Evolutionary conservation across 2,329 filamentous ascomycete species (phyloP).

Genomic region (Penicillium italicum): DNA sequence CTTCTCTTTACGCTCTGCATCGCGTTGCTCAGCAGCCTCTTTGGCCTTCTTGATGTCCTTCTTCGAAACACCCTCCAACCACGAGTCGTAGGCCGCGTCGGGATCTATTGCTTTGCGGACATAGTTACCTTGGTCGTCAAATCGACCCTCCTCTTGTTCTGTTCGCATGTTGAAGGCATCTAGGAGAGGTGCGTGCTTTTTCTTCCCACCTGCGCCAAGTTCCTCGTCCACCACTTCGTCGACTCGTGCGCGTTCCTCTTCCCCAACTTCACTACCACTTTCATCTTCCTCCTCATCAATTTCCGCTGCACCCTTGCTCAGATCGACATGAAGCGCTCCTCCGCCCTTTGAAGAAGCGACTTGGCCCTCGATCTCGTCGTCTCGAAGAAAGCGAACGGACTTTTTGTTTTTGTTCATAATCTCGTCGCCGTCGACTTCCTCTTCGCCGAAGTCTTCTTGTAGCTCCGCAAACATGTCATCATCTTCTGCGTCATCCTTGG

Average conservation of each 20-base stretch:
- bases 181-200: constrained; percentile 87
- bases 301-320: constrained; percentile 51
- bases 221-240: constrained; percentile 82
- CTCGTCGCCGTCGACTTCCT: constrained; percentile 51
- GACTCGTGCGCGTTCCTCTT: constrained; percentile 65
- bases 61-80: constrained; percentile 88
- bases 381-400: constrained; percentile 57
- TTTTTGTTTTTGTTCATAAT: constrained; percentile 59
- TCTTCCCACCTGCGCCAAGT: constrained; percentile 82
- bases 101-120: constrained; percentile 85
- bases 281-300: constrained; percentile 63
- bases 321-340: constrained; percentile 57
- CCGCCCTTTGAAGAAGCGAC: constrained; percentile 69
- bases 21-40: constrained; percentile 80
- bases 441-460: constrained; percentile 56
- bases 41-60: constrained; percentile 88
- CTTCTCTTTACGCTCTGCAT: constrained; percentile 68
- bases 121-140: constrained; percentile 88
- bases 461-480: constrained; percentile 79
- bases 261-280: constrained; percentile 58
- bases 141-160: constrained; percentile 88
- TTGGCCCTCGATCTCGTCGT: constrained; percentile 73
- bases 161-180: constrained; percentile 93
- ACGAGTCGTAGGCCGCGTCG: constrained; percentile 84
- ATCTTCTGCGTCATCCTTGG: constrained; percentile 41